Percentiles rank a stretch among this genome's conserved stretches.
Evolutionary conservation across 441 rosid genomes (phyloP).

Genomic region (Euphorbia corollata): DNA sequence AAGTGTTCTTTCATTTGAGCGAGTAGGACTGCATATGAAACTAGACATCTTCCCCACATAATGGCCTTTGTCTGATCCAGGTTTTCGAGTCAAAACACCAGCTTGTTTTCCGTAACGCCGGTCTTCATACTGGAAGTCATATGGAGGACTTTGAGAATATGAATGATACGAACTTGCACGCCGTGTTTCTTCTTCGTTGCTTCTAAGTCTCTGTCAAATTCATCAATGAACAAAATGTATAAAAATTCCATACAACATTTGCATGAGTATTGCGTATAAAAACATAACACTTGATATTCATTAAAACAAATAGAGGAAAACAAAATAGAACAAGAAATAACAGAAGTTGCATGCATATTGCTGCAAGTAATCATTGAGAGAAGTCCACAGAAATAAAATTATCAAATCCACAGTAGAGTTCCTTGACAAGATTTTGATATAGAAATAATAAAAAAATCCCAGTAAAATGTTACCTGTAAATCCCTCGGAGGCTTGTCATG

Average conservation of each 20-base stretch:
- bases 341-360: background rate
- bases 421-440: background rate
- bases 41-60: slow-evolving; percentile 55
- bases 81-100: slow-evolving; percentile 60
- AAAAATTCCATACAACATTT: slow-evolving; percentile 21
- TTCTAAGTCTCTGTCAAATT: slow-evolving; percentile 50
- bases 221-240: slow-evolving; percentile 21
- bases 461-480: slow-evolving; percentile 46
- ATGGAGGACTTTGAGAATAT: slow-evolving; percentile 96
- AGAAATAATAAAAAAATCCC: background rate
- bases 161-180: slow-evolving; percentile 98
- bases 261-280: slow-evolving; percentile 13
- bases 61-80: slow-evolving; percentile 83
- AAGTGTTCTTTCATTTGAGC: slow-evolving; percentile 43
- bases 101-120: slow-evolving; percentile 68
- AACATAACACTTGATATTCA: slow-evolving; percentile 10
- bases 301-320: background rate
- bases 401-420: background rate
- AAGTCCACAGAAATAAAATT: background rate
- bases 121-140: slow-evolving; percentile 90
- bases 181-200: slow-evolving; percentile 54
- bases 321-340: background rate
- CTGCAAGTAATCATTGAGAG: background rate
- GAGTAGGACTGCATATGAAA: slow-evolving; percentile 72
- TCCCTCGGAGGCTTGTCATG: slow-evolving; percentile 69